A percentile compares a stretch with the other conserved stretches of the same genome.
phyloP scores from a whole-genome alignment of 768 basidiomycete species.

The Mycena filopes region DNA sequence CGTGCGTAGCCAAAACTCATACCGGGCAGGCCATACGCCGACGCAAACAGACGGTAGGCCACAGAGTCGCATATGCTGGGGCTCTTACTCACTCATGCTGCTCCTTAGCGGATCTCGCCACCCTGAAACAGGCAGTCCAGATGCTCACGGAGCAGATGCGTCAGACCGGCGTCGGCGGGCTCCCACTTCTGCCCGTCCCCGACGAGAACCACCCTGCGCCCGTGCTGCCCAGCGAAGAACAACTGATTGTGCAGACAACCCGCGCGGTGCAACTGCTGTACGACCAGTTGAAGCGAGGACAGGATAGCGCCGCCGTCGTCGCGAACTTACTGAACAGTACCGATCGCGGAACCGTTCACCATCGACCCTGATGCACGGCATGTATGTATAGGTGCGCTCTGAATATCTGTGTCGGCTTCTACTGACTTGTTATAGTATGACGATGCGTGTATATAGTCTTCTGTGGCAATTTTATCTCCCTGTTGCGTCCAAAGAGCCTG shows the following conservation, averaged over 20 bases:
- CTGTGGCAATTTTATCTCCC: no score
- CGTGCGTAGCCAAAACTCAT: slow-evolving; percentile 64
- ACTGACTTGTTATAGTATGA: no score
- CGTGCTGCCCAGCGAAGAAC: slow-evolving; percentile 53
- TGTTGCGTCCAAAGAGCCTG: no score
- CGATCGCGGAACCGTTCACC: background rate
- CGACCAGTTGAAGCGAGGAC: slow-evolving; percentile 61
- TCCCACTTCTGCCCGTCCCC: slow-evolving; percentile 56
- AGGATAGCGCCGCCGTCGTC: slow-evolving; percentile 67
- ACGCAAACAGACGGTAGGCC: slow-evolving; percentile 64
- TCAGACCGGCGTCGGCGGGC: slow-evolving; percentile 72
- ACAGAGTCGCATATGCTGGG: background rate
- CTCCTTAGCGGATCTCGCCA: slow-evolving; percentile 58
- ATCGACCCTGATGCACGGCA: no score
- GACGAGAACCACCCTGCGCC: slow-evolving; percentile 34
- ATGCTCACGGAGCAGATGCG: slow-evolving; percentile 60
- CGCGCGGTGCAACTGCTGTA: slow-evolving; percentile 57
- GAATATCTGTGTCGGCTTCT: no score
- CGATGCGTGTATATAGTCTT: no score
- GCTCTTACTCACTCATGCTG: background rate
- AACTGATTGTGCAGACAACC: slow-evolving; percentile 55
- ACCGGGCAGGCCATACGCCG: slow-evolving; percentile 64
- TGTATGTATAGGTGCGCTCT: no score
- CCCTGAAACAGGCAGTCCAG: slow-evolving; percentile 63
- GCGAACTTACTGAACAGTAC: slow-evolving; percentile 33